Evolutionary conservation across 306 rosid species (phyloP), one percentile per base, ranked within the genome.

Genomic region (Dryas alaskensis): DNA sequence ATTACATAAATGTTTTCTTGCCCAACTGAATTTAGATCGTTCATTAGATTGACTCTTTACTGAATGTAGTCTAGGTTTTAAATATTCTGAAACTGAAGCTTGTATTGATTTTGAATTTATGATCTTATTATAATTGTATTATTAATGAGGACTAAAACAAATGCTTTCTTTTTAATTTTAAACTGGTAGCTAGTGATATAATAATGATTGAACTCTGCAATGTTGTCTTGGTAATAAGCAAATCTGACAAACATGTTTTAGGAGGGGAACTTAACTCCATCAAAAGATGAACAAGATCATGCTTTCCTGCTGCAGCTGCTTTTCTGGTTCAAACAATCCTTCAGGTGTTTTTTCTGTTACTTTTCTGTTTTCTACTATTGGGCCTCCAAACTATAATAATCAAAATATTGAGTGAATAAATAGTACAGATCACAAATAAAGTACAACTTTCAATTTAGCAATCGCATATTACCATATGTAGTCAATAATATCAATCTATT

Each of bases 281-380:
- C 93, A 69, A 89, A 89, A 84, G 62, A 57, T 42, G 89, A 91
- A 82, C 82, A 73, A 67, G 96, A 89, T 74, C 94, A 89, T 49
- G 90, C 94, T 78, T 93, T 93, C 83, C 88, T 93, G 69, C 86
- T 89, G 86, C 97, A 91, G 85, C 89, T 93, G 76, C 94, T 93
- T 81, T 93, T 85, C 89, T 93, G 98, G 97, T 93, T 91, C 90
- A 93, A 91, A 66, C 81, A 69, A 80, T 91, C 92, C 73, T 93
- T 93, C 92, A 93, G 97, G 98, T 93, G 70, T 77, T 51, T 53
- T 31, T 62, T 31, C 68, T 31, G 3, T 71, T 81, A 65, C 55
- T 67, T 79, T 63, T 10, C 19, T 61, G 8, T 69, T 16, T 48
- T 79, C 40, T 60, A 31, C 64, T 52, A 64, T 50, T 53, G 13